Conservation (phyloP, 169 alveolate species). For the Plasmodium gaboni region DNA sequence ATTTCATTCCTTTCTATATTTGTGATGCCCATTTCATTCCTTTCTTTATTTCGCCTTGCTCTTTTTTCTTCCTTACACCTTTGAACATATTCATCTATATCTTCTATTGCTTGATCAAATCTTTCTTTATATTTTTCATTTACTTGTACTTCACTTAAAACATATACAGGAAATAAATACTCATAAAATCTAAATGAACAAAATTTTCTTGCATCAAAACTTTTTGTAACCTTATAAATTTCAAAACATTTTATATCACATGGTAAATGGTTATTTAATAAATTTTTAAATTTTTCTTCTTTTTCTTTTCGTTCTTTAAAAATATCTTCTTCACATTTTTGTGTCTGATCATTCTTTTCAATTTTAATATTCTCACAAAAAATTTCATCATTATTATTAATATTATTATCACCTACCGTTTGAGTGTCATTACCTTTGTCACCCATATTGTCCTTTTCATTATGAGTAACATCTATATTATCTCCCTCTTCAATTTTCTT, state of each 20-base stretch:
- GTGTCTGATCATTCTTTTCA: neutral
- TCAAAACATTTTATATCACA: constrained; percentile 83
- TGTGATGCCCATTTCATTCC: neutral
- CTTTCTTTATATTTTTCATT: constrained; percentile 37
- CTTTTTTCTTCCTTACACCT: constrained; percentile 14
- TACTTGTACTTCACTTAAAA: constrained; percentile 74
- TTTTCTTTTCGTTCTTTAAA: constrained; percentile 48
- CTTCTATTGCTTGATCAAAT: constrained; percentile 20
- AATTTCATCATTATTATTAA: neutral
- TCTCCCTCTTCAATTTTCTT: neutral
- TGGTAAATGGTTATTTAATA: constrained; percentile 79
- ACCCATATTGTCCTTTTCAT: neutral
- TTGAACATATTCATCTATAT: constrained; percentile 44
- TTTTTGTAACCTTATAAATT: constrained; percentile 86
- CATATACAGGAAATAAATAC: constrained; percentile 85
- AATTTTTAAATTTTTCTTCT: constrained; percentile 75
- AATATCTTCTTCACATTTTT: neutral
- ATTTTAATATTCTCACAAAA: neutral
- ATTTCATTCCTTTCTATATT: neutral
- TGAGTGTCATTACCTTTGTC: neutral
- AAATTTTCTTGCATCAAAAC: constrained; percentile 88
- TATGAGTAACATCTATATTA: neutral
- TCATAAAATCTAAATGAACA: constrained; percentile 89
- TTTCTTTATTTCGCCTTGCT: constrained; percentile 1
- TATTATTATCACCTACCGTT: neutral